Conservation (phyloP, 164 flowering plant species). For the Protea cynaroides region DNA sequence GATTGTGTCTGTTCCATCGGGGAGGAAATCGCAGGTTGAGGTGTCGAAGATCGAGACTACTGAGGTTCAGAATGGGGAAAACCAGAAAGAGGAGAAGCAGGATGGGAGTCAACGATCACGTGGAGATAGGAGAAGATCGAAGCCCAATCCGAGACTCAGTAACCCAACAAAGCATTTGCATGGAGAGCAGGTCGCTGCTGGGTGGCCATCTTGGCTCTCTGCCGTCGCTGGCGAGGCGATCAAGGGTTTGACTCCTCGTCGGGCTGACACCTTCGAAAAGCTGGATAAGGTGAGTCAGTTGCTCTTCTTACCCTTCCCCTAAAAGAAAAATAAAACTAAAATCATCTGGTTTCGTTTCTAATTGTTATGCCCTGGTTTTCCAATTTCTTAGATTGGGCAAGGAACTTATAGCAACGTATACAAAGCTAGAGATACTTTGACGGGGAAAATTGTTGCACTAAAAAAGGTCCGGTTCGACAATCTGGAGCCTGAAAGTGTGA, state of each 20-base stretch:
- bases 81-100: constrained; percentile 23
- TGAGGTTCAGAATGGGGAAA: constrained; percentile 24
- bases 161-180: constrained; percentile 50
- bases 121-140: constrained; percentile 34
- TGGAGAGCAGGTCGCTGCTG: constrained; percentile 67
- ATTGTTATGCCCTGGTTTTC: neutral
- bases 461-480: constrained; percentile 72
- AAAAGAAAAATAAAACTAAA: too few species aligned
- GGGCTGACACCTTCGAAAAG: constrained; percentile 62
- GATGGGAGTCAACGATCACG: constrained; percentile 16
- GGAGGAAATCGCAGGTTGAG: neutral
- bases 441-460: constrained; percentile 64
- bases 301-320: neutral
- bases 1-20: constrained; percentile 4
- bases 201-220: constrained; percentile 71
- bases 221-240: constrained; percentile 62
- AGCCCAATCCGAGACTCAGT: constrained; percentile 45
- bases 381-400: constrained; percentile 57
- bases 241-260: constrained; percentile 60
- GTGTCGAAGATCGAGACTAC: constrained; percentile 2
- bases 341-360: constrained; percentile 1
- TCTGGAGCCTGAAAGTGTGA: constrained; percentile 77
- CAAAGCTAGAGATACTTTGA: constrained; percentile 62
- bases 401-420: constrained; percentile 79
- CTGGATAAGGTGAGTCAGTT: constrained; percentile 41